Evolutionary conservation across 1,139 yeast genomes (phyloP).

Genomic region (Magnusiomyces tetraspermus): DNA sequence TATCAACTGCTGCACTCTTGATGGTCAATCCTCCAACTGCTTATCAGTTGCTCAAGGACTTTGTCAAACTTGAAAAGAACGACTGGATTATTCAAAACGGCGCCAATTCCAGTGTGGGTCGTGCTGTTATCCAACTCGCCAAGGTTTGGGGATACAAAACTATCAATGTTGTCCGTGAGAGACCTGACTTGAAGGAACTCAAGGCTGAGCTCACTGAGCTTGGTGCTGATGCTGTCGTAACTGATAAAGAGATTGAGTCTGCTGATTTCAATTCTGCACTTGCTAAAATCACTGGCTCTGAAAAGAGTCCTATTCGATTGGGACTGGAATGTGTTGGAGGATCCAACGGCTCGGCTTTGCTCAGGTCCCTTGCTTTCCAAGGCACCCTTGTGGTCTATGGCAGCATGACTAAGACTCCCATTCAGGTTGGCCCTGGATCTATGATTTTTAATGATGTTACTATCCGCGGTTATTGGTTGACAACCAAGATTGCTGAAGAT

Average conservation of each 20-base stretch:
- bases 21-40: constrained; percentile 87
- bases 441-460: constrained; percentile 84
- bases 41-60: constrained; percentile 73
- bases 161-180: constrained; percentile 77
- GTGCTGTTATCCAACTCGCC: constrained; percentile 83
- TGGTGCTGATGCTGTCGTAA: constrained; percentile 86
- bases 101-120: constrained; percentile 94
- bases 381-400: constrained; percentile 84
- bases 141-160: constrained; percentile 70
- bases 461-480: constrained; percentile 89
- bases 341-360: constrained; percentile 25
- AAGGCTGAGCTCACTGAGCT: constrained; percentile 45
- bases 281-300: constrained; percentile 39
- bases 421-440: constrained; percentile 74
- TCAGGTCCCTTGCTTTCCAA: constrained; percentile 44
- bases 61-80: constrained; percentile 50
- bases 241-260: constrained; percentile 73
- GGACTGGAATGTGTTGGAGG: constrained; percentile 96
- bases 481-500: constrained; percentile 37
- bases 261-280: constrained; percentile 39
- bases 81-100: constrained; percentile 98
- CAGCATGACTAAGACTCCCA: constrained; percentile 96
- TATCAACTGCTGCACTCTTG: not conserved
- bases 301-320: constrained; percentile 57
- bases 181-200: constrained; percentile 62